Conservation (phyloP, 2,329 filamentous ascomycete species). For the Colletotrichum somersetense region DNA sequence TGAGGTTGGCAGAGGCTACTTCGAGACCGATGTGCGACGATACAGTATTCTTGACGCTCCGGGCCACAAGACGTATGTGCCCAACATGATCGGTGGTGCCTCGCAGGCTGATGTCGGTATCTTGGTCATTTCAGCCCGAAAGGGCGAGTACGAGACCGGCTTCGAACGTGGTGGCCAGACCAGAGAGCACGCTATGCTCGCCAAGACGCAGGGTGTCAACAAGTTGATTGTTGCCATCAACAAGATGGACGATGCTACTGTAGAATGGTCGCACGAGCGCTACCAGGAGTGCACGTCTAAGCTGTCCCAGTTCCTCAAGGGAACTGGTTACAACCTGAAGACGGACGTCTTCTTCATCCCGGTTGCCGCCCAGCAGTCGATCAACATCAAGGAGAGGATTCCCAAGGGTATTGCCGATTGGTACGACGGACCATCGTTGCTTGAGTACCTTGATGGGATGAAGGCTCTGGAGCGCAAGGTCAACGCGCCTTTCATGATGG, state of each 20-base stretch:
- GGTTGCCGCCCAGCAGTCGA: conserved; percentile 87
- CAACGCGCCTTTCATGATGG: conserved; percentile 99
- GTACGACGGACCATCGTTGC: conserved; percentile 89
- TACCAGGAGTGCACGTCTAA: conserved; percentile 95
- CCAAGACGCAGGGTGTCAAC: conserved; percentile 98
- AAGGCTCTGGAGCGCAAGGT: conserved; percentile 93
- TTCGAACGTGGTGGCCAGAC: conserved; percentile 98
- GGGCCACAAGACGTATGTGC: conserved; percentile 97
- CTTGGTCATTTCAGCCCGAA: conserved; percentile 94
- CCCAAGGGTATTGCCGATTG: conserved; percentile 82
- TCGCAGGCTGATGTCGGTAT: conserved; percentile 95
- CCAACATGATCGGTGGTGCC: conserved; percentile 97
- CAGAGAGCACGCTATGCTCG: conserved; percentile 95
- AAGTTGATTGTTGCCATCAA: conserved; percentile 96
- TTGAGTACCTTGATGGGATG: conserved; percentile 97
- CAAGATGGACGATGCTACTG: conserved; percentile 99
- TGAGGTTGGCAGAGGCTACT: conserved; percentile 94
- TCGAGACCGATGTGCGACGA: conserved; percentile 94
- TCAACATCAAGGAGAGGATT: conserved; percentile 90
- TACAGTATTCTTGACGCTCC: conserved; percentile 98
- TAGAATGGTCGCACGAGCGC: conserved; percentile 93
- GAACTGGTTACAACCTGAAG: conserved; percentile 93
- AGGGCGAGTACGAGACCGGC: conserved; percentile 98
- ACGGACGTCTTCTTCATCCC: conserved; percentile 96
- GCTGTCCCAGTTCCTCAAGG: conserved; percentile 88